A percentile compares a stretch with the other conserved stretches of the same genome.
Evolutionary conservation across 352 stramenopile genomes (phyloP).

Genomic region (Saprolegnia parasitica): DNA sequence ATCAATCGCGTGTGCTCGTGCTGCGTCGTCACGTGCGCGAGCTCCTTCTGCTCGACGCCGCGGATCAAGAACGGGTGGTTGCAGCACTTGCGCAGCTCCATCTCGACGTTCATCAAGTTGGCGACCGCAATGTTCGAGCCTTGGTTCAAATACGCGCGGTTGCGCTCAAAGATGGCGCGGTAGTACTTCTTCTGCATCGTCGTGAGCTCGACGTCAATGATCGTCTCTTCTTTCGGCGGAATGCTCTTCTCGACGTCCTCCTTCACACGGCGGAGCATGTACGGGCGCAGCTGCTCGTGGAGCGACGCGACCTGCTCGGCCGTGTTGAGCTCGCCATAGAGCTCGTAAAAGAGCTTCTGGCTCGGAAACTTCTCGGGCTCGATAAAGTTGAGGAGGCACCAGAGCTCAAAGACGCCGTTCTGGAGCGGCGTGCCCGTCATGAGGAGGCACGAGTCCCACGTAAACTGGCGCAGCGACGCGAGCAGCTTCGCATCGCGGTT

Average conservation of each 20-base stretch:
- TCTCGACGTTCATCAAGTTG: conserved; percentile 99
- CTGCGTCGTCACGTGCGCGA: conserved; percentile 64
- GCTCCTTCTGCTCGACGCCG: conserved; percentile 97
- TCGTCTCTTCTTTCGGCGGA: conserved; percentile 97
- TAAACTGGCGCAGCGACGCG: conserved; percentile 82
- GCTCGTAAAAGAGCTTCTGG: conserved; percentile 93
- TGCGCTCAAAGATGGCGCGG: conserved; percentile 98
- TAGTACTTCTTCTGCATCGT: conserved; percentile 98
- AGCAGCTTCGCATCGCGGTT: conserved; percentile 94
- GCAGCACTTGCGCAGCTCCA: conserved; percentile 99
- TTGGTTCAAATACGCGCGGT: conserved; percentile 89
- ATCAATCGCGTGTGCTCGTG: conserved; percentile 58
- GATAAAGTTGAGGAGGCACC: conserved; percentile 99
- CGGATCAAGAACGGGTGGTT: conserved; percentile 99
- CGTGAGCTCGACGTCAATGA: conserved; percentile 99
- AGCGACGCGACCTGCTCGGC: conserved; percentile 94
- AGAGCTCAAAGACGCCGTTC: conserved; percentile 99
- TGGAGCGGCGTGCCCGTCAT: conserved; percentile 98
- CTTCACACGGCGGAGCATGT: conserved; percentile 99
- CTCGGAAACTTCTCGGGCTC: conserved; percentile 93
- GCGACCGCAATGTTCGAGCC: conserved; percentile 85
- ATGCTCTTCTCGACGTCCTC: conserved; percentile 99
- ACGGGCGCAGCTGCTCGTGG: conserved; percentile 95
- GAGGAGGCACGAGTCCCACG: conserved; percentile 89
- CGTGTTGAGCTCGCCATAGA: conserved; percentile 96